Evolutionary conservation across 106 monocot genomes (phyloP).

Genomic region (Phalaenopsis aphrodite): DNA sequence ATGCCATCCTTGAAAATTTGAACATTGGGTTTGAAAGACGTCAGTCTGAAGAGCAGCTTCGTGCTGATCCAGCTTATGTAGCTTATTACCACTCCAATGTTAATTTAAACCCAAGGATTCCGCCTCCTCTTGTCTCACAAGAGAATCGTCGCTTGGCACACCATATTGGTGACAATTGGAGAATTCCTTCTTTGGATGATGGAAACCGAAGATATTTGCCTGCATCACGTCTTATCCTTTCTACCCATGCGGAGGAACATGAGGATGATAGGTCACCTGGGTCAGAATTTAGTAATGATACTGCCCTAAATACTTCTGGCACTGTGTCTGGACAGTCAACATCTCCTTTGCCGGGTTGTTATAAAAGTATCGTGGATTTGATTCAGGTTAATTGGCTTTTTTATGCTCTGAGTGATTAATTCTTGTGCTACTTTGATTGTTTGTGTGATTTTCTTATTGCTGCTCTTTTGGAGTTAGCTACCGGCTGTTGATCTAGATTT

Average conservation of each 20-base stretch:
- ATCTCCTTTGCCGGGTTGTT: slow-evolving; percentile 26
- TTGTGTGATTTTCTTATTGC: background rate
- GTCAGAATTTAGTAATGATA: slow-evolving; percentile 14
- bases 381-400: slow-evolving; percentile 34
- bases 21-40: slow-evolving; percentile 22
- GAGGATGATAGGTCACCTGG: slow-evolving; percentile 66
- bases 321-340: slow-evolving; percentile 16
- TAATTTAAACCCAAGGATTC: slow-evolving; percentile 90
- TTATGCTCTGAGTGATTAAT: background rate
- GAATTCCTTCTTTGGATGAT: slow-evolving; percentile 41
- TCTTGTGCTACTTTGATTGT: background rate
- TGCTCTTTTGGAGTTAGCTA: background rate
- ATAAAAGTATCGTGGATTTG: slow-evolving; percentile 55
- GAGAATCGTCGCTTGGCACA: slow-evolving; percentile 50
- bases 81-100: slow-evolving; percentile 73
- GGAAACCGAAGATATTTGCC: slow-evolving; percentile 26
- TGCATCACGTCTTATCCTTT: slow-evolving; percentile 31
- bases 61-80: slow-evolving; percentile 73
- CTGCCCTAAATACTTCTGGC: slow-evolving; percentile 10
- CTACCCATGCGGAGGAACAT: slow-evolving; percentile 75
- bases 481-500: background rate
- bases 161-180: slow-evolving; percentile 35
- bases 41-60: slow-evolving; percentile 64
- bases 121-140: slow-evolving; percentile 62
- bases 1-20: slow-evolving; percentile 29